Base-by-base conservation (phyloP, 2,329 filamentous ascomycete species). In the Aspergillus piperis region DNA sequence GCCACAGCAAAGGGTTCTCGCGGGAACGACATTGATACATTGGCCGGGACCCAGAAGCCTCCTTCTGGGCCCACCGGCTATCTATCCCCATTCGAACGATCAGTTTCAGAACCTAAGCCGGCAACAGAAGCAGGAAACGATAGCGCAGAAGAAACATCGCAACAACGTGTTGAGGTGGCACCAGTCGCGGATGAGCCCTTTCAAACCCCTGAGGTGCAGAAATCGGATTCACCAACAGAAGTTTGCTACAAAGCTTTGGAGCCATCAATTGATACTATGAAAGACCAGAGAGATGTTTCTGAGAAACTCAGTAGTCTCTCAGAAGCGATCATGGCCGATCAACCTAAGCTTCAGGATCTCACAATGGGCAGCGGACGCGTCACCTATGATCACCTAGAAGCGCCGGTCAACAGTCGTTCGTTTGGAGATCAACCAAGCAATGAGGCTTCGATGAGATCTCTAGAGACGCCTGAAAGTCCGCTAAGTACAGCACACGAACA, bases 51-150 rank as follows among this genome's bases (percentile, higher is more conserved):
- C 5, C 32, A 25, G 7, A 44, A 42, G 10, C 21, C 10, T 15
- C 10, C 39, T 19, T 48, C 32, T 2, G 27, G 42, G 10, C n/a
- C 17, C 8, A 19, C 38, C 3, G 62, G 62, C 32, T 62, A 60
- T 27, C 19, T 64, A 17, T 62, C 62, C 21, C 36, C 49, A 19
- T 17, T 64, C 0, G 19, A 51, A 11, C 32, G 30, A 7, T 3
- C 39, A n/a, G 2, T 10, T 5, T n/a, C 3, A 38, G 19, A 39
- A 3, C 6, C 48, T 41, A 15, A 8, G 8, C 5, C 15, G 10
- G 13, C 8, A 5, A 19, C 23, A 19, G 6, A 17, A 36, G n/a
- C 36, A 32, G 30, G 17, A 39, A 54, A 3, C 15, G 25, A 41
- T 4, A 50, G 13, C 27, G 17, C 13, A 3, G 19, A 59, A 21